Percentiles rank a stretch among this genome's conserved stretches.
Conservation (phyloP, 2,329 filamentous ascomycete species). For the Aspergillus puulaauensis region DNA sequence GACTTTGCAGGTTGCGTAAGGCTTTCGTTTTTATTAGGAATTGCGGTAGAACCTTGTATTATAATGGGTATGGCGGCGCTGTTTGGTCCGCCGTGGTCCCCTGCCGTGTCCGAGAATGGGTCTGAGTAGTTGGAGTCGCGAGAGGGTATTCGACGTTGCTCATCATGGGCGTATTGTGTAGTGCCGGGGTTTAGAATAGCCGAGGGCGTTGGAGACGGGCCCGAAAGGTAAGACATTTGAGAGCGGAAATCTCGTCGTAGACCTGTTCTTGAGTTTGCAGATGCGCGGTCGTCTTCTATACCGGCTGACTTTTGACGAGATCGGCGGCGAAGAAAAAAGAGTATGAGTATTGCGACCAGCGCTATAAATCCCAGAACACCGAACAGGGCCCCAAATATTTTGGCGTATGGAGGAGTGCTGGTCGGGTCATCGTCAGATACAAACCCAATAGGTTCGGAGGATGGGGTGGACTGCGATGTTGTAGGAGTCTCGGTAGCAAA, state of each 20-base stretch:
- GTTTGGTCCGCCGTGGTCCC: not conserved
- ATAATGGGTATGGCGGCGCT: too few relatives aligned
- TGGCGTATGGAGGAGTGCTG: conserved; percentile 12
- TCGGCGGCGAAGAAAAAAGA: conserved; percentile 23
- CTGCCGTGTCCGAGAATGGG: conserved; percentile 18
- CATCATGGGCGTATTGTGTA: not conserved
- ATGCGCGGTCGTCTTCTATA: conserved; percentile 14
- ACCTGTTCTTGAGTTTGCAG: conserved; percentile 17
- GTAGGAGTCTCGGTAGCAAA: not conserved
- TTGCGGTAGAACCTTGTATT: not conserved
- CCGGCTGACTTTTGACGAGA: not conserved
- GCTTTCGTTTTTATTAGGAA: not conserved
- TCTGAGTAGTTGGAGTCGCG: conserved; percentile 3
- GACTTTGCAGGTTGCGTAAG: not conserved
- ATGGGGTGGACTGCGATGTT: not conserved
- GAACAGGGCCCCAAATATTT: conserved; percentile 30
- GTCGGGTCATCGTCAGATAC: not conserved
- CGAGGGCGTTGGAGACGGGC: conserved; percentile 12
- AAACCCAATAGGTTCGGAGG: not conserved
- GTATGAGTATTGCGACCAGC: conserved; percentile 24
- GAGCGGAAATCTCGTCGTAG: conserved; percentile 16
- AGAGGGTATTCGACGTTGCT: not conserved
- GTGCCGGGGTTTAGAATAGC: conserved; percentile 3
- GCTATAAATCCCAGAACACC: conserved; percentile 26
- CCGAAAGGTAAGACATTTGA: conserved; percentile 10